phyloP scores from a whole-genome alignment of 805 yeast genomes.

The Metschnikowia lachancei region DNA sequence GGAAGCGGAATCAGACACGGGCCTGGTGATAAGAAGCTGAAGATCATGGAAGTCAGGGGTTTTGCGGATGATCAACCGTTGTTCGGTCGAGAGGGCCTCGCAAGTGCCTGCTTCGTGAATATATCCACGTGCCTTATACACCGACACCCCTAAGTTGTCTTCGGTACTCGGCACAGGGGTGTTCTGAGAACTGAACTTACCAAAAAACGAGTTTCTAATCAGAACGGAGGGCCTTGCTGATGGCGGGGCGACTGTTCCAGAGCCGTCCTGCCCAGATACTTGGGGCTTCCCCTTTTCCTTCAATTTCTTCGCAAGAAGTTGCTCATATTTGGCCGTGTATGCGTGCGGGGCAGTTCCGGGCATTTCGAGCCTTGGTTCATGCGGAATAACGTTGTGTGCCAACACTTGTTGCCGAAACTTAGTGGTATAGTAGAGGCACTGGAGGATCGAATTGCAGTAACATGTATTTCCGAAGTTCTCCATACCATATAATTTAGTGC shows the following conservation, averaged over 20 bases:
- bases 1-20: slow-evolving; percentile 21
- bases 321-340: slow-evolving; percentile 41
- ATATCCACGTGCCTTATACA: slow-evolving; percentile 13
- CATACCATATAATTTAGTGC: slow-evolving; percentile 70
- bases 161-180: slow-evolving; percentile 7
- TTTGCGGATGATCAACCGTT: slow-evolving; percentile 29
- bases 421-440: slow-evolving; percentile 75
- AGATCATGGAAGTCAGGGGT: slow-evolving; percentile 32
- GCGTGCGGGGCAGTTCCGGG: slow-evolving; percentile 34
- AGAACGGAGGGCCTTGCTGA: slow-evolving; percentile 21
- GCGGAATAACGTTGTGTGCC: slow-evolving; percentile 30
- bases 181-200: slow-evolving; percentile 32
- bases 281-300: slow-evolving; percentile 28
- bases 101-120: slow-evolving; percentile 32
- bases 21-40: slow-evolving; percentile 37
- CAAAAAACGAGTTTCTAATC: slow-evolving; percentile 40
- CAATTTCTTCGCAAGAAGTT: slow-evolving; percentile 33
- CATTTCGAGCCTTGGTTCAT: slow-evolving; percentile 30
- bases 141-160: slow-evolving; percentile 2
- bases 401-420: slow-evolving; percentile 57
- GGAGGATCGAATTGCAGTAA: slow-evolving; percentile 89
- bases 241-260: background rate
- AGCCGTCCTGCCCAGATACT: slow-evolving; percentile 2
- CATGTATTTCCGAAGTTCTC: slow-evolving; percentile 91
- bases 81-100: slow-evolving; percentile 34